A percentile compares a stretch with the other conserved stretches of the same genome.
These are phyloP conservation scores for Pichia sp. DNA, from an alignment of 1,139 yeast species.

Conservation along the genomic window DNA sequence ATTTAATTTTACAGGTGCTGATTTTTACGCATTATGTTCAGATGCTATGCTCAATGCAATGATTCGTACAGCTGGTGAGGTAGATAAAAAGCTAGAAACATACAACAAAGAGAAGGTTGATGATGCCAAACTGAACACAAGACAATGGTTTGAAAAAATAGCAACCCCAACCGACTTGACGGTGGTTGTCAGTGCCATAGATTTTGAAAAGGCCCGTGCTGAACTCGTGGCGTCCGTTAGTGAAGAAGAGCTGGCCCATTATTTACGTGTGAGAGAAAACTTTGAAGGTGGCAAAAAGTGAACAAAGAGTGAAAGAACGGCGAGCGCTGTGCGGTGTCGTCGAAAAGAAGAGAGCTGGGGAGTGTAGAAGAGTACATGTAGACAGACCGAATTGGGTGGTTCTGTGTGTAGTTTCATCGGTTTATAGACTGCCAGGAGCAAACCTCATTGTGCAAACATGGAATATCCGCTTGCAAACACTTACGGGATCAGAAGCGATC, in stretches of 20 bases:
- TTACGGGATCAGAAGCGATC: conserved; percentile 26
- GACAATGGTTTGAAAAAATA: conserved; percentile 90
- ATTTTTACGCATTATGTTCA: conserved; percentile 89
- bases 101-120: conserved; percentile 42
- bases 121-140: conserved; percentile 41
- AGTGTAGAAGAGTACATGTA: no score
- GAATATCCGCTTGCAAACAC: conserved; percentile 29
- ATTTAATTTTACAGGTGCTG: conserved; percentile 93
- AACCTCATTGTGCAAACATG: no score
- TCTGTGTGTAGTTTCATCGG: no score
- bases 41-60: conserved; percentile 95
- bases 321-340: background rate
- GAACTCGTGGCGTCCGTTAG: conserved; percentile 83
- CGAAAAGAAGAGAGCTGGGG: no score
- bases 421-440: no score
- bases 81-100: conserved; percentile 56
- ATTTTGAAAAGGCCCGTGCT: conserved; percentile 66
- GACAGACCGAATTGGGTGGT: no score
- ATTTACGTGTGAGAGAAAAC: conserved; percentile 65
- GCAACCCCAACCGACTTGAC: conserved; percentile 62
- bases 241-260: conserved; percentile 78
- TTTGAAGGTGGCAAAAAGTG: conserved; percentile 49
- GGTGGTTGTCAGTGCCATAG: conserved; percentile 64
- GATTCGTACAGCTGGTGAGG: conserved; percentile 78
- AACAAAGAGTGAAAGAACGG: background rate